Conservation (phyloP, 2,329 filamentous ascomycete species). For the Fusarium odoratissimum region DNA sequence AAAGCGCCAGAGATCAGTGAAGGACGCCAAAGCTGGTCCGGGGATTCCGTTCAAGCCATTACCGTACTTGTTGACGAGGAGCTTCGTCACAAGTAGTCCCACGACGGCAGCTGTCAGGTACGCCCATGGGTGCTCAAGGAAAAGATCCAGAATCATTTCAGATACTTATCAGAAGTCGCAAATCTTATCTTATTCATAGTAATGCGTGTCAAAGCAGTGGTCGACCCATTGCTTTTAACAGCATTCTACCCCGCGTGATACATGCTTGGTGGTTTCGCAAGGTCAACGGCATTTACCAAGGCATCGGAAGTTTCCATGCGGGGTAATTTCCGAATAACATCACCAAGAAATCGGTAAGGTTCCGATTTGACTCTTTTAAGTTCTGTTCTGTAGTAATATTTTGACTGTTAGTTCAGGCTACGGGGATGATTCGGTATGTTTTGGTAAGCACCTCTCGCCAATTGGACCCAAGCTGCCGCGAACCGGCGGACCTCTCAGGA, state of each 20-base stretch:
- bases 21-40: neutral
- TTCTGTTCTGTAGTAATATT: neutral
- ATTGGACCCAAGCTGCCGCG: neutral
- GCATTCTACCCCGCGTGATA: neutral
- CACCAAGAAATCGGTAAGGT: neutral
- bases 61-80: conserved; percentile 10
- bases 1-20: conserved; percentile 25
- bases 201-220: neutral
- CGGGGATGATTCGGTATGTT: neutral
- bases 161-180: neutral
- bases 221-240: neutral
- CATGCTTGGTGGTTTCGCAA: neutral
- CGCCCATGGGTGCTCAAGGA: neutral
- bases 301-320: neutral
- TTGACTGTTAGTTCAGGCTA: too few relatives aligned
- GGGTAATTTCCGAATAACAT: neutral
- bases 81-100: neutral
- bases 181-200: neutral
- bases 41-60: conserved; percentile 13
- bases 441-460: neutral
- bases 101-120: neutral
- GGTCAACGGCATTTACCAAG: neutral
- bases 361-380: neutral
- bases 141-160: neutral
- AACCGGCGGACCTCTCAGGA: neutral